Evolutionary conservation across 345 rosid species (phyloP).

Genomic region (Euclidium syriacum): DNA sequence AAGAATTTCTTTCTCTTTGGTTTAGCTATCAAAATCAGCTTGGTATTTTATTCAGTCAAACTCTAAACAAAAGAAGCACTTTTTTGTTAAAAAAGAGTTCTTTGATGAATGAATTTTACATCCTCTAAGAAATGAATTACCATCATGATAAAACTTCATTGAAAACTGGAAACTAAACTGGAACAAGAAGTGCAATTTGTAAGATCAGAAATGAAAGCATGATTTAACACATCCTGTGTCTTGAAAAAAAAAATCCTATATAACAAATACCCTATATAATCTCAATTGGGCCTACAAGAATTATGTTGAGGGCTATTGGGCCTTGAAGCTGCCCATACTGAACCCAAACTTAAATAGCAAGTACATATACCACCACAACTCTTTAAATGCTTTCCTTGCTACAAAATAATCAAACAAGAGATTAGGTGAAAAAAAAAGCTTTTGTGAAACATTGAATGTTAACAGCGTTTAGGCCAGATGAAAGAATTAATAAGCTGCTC

Average conservation of each 20-base stretch:
- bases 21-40: too few species aligned
- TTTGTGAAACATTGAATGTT: not conserved
- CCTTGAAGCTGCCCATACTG: not conserved
- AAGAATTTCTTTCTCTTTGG: too few species aligned
- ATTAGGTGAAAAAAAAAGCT: not conserved
- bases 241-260: not conserved
- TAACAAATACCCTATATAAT: not conserved
- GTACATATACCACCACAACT: not conserved
- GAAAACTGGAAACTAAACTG: too few species aligned
- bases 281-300: not conserved
- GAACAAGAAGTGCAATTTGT: too few species aligned
- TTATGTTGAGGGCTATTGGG: not conserved
- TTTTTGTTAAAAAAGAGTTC: too few species aligned
- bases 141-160: too few species aligned
- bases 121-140: too few species aligned
- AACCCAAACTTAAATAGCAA: not conserved
- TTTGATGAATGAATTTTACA: too few species aligned
- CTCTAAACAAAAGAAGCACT: too few species aligned
- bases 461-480: not conserved
- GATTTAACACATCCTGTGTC: not conserved
- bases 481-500: not conserved
- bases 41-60: too few species aligned
- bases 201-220: not conserved
- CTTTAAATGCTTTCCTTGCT: not conserved
- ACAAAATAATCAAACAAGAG: not conserved